These are phyloP conservation scores for Penicillium concentricum DNA, from an alignment of 2,329 filamentous ascomycete genomes.

Conservation along the genomic window DNA sequence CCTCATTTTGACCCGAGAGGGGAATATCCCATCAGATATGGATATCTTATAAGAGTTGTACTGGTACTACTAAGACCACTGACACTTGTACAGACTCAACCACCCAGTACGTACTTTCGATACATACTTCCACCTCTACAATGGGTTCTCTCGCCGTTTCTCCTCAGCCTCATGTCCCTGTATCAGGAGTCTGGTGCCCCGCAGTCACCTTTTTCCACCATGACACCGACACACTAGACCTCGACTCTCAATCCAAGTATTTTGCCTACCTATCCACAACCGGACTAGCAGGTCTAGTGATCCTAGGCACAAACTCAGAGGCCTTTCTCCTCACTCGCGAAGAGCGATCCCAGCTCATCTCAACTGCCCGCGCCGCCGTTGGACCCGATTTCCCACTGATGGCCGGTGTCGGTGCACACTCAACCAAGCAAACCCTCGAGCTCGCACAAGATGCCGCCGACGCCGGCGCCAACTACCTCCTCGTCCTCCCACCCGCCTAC, in stretches of 20 bases:
- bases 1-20: conserved; percentile 1
- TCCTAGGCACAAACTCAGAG: conserved; percentile 58
- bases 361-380: conserved; percentile 55
- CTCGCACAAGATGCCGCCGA: conserved; percentile 58
- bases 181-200: conserved; percentile 51
- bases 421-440: conserved; percentile 62
- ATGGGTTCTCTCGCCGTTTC: conserved; percentile 17
- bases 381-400: conserved; percentile 58
- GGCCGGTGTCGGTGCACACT: conserved; percentile 64
- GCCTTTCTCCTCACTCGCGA: conserved; percentile 59
- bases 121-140: not conserved
- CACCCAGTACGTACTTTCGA: not conserved
- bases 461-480: conserved; percentile 61
- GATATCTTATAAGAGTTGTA: not conserved
- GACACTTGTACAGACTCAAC: not conserved
- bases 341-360: conserved; percentile 58
- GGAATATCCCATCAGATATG: not conserved
- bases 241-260: conserved; percentile 51
- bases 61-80: not conserved
- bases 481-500: conserved; percentile 64
- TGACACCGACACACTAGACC: conserved; percentile 49
- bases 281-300: conserved; percentile 53
- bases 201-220: conserved; percentile 57
- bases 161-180: conserved; percentile 19
- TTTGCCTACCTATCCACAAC: conserved; percentile 52